Evolutionary conservation across 2,329 filamentous ascomycete genomes (phyloP), one percentile per base, ranked within the genome.

Genomic region (Neofusicoccum ribis): DNA sequence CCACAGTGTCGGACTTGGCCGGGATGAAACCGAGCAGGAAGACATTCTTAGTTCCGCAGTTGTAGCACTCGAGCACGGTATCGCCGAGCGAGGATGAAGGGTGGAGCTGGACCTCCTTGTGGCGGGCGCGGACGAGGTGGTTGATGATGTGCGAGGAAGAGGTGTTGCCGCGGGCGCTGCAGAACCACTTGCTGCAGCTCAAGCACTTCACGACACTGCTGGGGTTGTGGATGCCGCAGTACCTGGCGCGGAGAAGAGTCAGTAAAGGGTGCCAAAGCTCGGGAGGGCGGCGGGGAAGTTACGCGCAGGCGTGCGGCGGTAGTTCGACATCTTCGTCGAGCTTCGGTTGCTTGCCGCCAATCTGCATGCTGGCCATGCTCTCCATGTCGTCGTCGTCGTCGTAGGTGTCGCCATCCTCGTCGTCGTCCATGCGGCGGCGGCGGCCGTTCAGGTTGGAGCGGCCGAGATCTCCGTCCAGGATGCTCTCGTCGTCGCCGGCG

Each of bases 21-120:
- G 95, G 96, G 71, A 99, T 99, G 77, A 99, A 99, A 6, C 95
- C 95, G 34, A 99, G 89, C 41, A 98, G 84, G 72, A 99, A 99
- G 56, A 97, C 94, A 77, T 99, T 99, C 82, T 97, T 98, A n/a
- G 92, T 97, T 52, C 94, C 95, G 78, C 95, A 99, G 80, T 97
- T 98, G 83, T 99, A 99, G 81, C 95, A 99, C 82, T 99, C 95
- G 68, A 99, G 86, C 43, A 96, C 92, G 0, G 95, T 99, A 76
- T 99, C 96, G 69, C 95, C 95, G 11, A 99, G 88, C 7, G 93
- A 89, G 17, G 95, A 98, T 70, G 90, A 89, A 7, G 95, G 94
- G 77, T 99, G 95, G 64, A 99, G 88, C 78, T 97, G 94, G 62
- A 99, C 95, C 81, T 99, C 96, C 84, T 98, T 99, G 83, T 99